Conservation (phyloP, 208 protist genomes). For the Naegleria fowleri region DNA sequence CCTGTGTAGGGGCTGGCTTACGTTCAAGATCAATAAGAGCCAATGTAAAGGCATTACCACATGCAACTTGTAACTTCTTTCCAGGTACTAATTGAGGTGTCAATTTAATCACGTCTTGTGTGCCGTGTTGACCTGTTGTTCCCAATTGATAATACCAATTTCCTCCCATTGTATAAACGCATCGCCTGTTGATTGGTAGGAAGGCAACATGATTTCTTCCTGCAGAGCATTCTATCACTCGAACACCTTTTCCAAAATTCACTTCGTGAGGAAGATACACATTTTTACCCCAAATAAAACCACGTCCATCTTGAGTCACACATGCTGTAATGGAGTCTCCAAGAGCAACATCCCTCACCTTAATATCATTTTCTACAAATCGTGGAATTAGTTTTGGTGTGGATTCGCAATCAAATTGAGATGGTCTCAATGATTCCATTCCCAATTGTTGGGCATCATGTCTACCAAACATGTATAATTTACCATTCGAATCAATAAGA, state of each 20-base stretch:
- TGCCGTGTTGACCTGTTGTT: background rate
- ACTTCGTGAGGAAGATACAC: background rate
- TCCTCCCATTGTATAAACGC: background rate
- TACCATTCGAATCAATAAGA: background rate
- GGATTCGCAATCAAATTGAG: background rate
- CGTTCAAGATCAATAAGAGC: background rate
- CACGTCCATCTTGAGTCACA: background rate
- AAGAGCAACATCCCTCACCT: background rate
- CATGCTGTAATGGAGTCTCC: background rate
- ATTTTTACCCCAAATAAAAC: conserved; percentile 2
- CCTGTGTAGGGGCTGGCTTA: background rate
- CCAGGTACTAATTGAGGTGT: background rate
- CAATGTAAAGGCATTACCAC: background rate
- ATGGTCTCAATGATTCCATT: background rate
- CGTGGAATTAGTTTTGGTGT: background rate
- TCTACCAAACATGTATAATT: conserved; percentile 17
- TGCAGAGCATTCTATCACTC: background rate
- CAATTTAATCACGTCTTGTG: background rate
- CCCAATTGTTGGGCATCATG: background rate
- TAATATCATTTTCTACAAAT: background rate
- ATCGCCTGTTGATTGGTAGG: background rate
- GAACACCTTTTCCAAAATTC: background rate
- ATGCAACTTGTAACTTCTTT: conserved; percentile 1
- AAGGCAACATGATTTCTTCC: background rate
- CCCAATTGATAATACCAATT: background rate